Base-by-base conservation (phyloP, 1,284 basidiomycete genomes). In the Cryptococcus hybrid region DNA sequence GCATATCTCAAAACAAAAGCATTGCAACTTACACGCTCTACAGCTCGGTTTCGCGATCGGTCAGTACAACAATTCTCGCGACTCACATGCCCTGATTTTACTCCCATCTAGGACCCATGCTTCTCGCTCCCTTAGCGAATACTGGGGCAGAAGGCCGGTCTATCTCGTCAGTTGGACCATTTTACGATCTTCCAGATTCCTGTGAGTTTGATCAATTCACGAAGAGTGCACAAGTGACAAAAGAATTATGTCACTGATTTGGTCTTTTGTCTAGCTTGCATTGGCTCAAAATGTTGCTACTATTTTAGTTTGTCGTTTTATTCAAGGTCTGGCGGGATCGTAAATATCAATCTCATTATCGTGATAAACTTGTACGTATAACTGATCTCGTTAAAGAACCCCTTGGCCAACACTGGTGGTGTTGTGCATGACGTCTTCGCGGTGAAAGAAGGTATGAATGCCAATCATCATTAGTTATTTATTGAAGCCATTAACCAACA, bases 311-410 rank as follows among this genome's bases (percentile, higher is more conserved):
- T 71, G 65, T 46, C 64, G 70, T 7, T 73, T 71, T 61, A 60
- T 73, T 2, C 65, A 68, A 47, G 70, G 70, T 24, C 65, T 70
- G 42, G 63, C 69, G 1, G 65, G 67, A 55, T 68, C 67, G 65
- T 68, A 53, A 49, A 61, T 59, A 3, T 7, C 36, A 11, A 13
- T 24, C 18, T n/a, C 37, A 8, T 13, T 42, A 15, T 35, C 51
- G 6, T 13, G 24, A 24, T 24, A 24, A 24, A 24, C 24, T 24
- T 24, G 5, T 7, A 3, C n/a, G n/a, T 12, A 7, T 12, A 53
- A 7, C 40, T 46, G 51, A 35, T 18, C 8, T 34, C 5, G 44
- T 53, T 54, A 40, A 38, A 66, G 64, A 12, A 55, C 62, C 2
- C 49, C 56, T 70, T 11, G 67, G 65, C 12, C 68, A 67, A 43